Base-by-base conservation (phyloP, 495 filamentous ascomycete genomes). In the Trypethelium eluteriae region DNA sequence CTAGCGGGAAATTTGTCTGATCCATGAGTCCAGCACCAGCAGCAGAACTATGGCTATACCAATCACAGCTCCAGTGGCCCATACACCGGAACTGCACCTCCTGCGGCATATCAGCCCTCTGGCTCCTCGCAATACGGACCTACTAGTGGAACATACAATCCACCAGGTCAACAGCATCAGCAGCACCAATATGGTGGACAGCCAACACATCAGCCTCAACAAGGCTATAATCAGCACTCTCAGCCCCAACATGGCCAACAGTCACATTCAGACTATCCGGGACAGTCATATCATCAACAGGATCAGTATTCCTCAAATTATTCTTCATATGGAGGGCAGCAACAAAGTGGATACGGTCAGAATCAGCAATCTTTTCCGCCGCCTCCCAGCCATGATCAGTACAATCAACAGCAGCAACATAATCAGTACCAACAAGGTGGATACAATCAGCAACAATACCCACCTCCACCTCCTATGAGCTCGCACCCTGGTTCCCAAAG, bases 31-130 rank as follows among this genome's bases (percentile, higher is more conserved):
- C 32, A 69, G 64, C 46, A 65, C 11, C 57, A 39, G 38, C 50
- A 63, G 16, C 68, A 74, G 46, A 68, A 70, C 25, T 74, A 74
- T 61, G 71, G 70, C 46, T 79, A 73, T 59, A 12, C 64, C 14
- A 64, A 41, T 2, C 36, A 34, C 16, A 50, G 61, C 36, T 47
- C 39, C 1, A 47, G 32, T 16, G 68, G 68, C 36, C 50, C 59
- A 4, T 71, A 71, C 65, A 67, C 61, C 25, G 70, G 70, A 44
- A 63, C 32, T 5, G 70, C 70, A 3, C 70, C 68, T 25, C 68
- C 68, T 3, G 57, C 68, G 14, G 39, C 66, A 34, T 67, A 71
- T 38, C 65, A 67, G 35, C 71, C 72, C 2, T 39, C 70, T 2
- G 61, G 62, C 50, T 66, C 66, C 34, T 32, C 38, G 14, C 64